Conservation (phyloP, 345 rosid genomes). For the Eucalyptus tenuipes region DNA sequence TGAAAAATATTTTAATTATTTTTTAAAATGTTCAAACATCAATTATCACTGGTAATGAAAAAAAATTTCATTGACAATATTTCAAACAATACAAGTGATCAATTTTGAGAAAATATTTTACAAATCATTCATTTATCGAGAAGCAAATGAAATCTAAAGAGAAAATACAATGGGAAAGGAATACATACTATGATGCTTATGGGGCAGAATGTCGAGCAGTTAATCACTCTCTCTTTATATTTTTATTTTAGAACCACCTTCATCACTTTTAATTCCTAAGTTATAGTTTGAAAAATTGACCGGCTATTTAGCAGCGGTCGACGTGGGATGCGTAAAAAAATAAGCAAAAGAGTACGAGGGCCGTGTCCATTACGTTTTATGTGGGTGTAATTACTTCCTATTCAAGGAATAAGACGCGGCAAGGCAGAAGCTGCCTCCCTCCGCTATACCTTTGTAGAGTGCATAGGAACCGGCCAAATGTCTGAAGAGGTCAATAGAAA, state of each 20-base stretch:
- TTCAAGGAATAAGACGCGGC: neutral
- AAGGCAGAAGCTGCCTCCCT: neutral
- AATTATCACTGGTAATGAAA: too few species aligned
- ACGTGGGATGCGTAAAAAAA: neutral
- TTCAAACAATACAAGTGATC: neutral
- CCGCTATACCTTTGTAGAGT: neutral
- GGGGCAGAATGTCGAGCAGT: neutral
- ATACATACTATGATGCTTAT: neutral
- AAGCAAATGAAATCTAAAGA: too few species aligned
- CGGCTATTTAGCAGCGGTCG: neutral
- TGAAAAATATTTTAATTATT: too few species aligned
- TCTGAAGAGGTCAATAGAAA: neutral
- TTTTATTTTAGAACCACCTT: neutral
- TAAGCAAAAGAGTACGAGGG: neutral
- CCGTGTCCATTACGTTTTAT: neutral
- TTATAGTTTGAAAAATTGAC: neutral
- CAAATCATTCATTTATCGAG: fast-evolving
- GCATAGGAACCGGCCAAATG: neutral
- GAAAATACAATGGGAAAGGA: neutral
- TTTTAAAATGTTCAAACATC: neutral
- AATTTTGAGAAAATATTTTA: too few species aligned
- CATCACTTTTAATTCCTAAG: neutral
- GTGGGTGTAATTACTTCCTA: neutral
- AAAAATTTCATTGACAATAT: too few species aligned
- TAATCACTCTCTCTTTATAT: too few species aligned